phyloP scores from a whole-genome alignment of 1,284 basidiomycete species.

The Cryptococcus maquisensis region DNA sequence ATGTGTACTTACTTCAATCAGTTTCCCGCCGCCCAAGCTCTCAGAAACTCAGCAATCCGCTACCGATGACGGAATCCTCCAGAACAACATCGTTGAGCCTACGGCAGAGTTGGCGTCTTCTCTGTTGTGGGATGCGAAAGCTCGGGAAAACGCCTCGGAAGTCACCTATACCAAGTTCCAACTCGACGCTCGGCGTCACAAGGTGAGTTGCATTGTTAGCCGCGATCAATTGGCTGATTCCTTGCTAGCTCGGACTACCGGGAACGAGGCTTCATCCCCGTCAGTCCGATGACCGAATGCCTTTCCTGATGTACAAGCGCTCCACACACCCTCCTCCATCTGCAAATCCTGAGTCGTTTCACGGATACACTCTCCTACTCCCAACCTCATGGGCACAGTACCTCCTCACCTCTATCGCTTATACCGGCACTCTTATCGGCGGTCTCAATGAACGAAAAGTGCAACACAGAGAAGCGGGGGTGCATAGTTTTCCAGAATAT shows the following conservation, averaged over 20 bases:
- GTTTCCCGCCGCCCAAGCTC: constrained; percentile 28
- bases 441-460: constrained; percentile 72
- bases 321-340: constrained; percentile 53
- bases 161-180: constrained; percentile 77
- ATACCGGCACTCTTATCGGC: constrained; percentile 72
- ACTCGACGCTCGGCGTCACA: constrained; percentile 68
- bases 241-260: constrained; percentile 35
- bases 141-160: constrained; percentile 56
- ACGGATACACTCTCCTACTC: constrained; percentile 82
- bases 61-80: constrained; percentile 5
- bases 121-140: constrained; percentile 65
- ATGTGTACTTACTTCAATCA: background rate
- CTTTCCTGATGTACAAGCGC: constrained; percentile 74
- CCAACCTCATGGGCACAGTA: constrained; percentile 76
- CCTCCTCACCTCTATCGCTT: constrained; percentile 72
- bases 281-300: constrained; percentile 72
- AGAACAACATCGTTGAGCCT: constrained; percentile 54
- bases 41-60: background rate
- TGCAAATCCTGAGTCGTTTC: constrained; percentile 50
- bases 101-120: constrained; percentile 59
- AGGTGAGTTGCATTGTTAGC: constrained; percentile 52
- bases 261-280: constrained; percentile 64
- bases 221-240: background rate
- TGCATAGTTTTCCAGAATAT: constrained; percentile 73
- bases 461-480: constrained; percentile 73